Conservation (phyloP, 2,329 filamentous ascomycete species). For the Fusarium scirpi region DNA sequence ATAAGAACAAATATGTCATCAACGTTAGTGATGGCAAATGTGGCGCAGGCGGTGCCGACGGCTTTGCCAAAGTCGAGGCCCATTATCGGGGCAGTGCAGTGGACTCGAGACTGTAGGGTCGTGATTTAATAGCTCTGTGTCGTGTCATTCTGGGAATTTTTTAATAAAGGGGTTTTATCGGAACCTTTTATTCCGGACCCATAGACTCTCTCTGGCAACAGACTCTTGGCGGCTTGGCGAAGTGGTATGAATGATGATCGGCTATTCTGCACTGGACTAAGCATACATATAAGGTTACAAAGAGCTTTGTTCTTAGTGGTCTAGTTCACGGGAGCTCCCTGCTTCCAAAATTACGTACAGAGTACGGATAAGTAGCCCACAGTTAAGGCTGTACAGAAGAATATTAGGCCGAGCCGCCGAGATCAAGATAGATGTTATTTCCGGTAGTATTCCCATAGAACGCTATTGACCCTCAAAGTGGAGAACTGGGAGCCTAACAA, state of each 20-base stretch:
- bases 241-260: neutral
- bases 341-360: too few species aligned
- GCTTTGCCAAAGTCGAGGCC: constrained; percentile 6
- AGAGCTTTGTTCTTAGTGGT: neutral
- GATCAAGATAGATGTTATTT: neutral
- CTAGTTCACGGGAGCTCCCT: too few species aligned
- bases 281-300: neutral
- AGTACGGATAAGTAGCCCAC: neutral
- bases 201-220: neutral
- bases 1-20: constrained; percentile 12
- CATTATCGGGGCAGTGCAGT: neutral
- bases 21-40: constrained; percentile 6
- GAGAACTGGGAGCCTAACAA: neutral
- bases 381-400: neutral
- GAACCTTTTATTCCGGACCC: neutral
- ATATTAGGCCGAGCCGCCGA: neutral
- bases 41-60: neutral
- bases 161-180: neutral
- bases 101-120: neutral
- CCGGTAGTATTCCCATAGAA: neutral
- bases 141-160: neutral
- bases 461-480: rapidly evolving
- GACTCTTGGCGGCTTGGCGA: neutral
- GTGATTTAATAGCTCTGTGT: neutral
- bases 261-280: neutral